phyloP scores from a whole-genome alignment of 345 rosid genomes.

The Hypericum androsaemum region DNA sequence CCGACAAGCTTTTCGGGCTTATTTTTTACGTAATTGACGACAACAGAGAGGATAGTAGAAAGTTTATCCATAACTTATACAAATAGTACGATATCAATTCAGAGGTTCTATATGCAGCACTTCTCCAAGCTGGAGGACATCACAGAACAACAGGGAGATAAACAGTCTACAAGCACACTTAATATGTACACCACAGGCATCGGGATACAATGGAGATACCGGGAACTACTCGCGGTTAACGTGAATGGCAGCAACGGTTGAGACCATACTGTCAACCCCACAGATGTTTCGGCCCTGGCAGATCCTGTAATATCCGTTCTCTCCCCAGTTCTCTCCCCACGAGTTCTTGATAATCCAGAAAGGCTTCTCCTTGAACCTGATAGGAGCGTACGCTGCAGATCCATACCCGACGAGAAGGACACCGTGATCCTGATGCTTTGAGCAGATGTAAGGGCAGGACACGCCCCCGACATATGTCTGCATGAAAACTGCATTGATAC shows the following conservation, averaged over 20 bases:
- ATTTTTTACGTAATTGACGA: no score
- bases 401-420: slow-evolving; percentile 2
- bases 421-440: slow-evolving; percentile 3
- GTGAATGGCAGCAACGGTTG: slow-evolving; percentile 5
- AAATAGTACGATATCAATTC: no score
- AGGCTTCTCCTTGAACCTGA: not conserved
- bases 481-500: slow-evolving; percentile 1
- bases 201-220: no score
- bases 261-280: slow-evolving; percentile 5
- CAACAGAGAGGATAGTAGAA: no score
- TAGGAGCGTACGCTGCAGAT: not conserved
- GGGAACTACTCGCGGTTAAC: not conserved
- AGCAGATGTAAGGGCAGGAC: slow-evolving; percentile 1
- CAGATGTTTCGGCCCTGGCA: not conserved
- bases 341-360: slow-evolving; percentile 5
- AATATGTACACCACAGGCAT: no score
- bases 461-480: slow-evolving; percentile 1
- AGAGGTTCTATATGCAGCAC: no score
- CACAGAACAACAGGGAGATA: no score
- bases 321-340: slow-evolving; percentile 4
- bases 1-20: no score
- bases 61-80: no score
- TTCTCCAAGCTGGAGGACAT: no score
- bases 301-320: not conserved
- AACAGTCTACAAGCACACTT: no score